Evolutionary conservation across 2,329 filamentous ascomycete genomes (phyloP).

Genomic region (Emydomyces testavorans): DNA sequence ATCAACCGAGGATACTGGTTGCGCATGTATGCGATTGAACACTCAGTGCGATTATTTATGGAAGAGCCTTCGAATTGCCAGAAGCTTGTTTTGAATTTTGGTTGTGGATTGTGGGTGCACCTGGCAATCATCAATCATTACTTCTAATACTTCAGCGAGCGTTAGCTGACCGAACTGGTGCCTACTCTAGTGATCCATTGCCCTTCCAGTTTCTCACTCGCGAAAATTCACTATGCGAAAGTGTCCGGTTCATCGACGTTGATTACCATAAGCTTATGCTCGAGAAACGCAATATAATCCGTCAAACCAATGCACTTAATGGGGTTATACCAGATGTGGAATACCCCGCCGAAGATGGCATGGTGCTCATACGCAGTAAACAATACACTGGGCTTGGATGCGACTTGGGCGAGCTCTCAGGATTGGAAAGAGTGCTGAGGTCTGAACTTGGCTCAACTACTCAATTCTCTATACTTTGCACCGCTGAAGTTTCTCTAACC

Average conservation of each 20-base stretch:
- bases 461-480: constrained; percentile 58
- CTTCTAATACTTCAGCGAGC: not conserved
- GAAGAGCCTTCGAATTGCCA: constrained; percentile 42
- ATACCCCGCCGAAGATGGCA: constrained; percentile 20
- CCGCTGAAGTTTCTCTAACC: constrained; percentile 81
- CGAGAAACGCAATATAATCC: constrained; percentile 59
- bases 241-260: constrained; percentile 65
- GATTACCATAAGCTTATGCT: constrained; percentile 72
- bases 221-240: constrained; percentile 47
- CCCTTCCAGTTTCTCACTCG: constrained; percentile 70
- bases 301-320: constrained; percentile 50
- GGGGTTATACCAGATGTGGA: constrained; percentile 40
- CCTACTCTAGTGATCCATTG: constrained; percentile 59
- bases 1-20: constrained; percentile 88
- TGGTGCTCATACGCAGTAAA: constrained; percentile 51
- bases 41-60: constrained; percentile 64
- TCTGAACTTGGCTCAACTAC: constrained; percentile 44
- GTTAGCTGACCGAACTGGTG: constrained; percentile 5
- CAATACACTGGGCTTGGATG: constrained; percentile 71
- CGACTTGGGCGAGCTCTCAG: constrained; percentile 58
- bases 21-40: constrained; percentile 69
- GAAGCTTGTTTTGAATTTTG: constrained; percentile 72
- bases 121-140: too few relatives aligned
- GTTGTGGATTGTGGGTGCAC: constrained; percentile 71
- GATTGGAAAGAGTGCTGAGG: constrained; percentile 49